A percentile compares a stretch with the other conserved stretches of the same genome.
Conservation (phyloP, 306 rosid species). For the Vachellia pachyceras region DNA sequence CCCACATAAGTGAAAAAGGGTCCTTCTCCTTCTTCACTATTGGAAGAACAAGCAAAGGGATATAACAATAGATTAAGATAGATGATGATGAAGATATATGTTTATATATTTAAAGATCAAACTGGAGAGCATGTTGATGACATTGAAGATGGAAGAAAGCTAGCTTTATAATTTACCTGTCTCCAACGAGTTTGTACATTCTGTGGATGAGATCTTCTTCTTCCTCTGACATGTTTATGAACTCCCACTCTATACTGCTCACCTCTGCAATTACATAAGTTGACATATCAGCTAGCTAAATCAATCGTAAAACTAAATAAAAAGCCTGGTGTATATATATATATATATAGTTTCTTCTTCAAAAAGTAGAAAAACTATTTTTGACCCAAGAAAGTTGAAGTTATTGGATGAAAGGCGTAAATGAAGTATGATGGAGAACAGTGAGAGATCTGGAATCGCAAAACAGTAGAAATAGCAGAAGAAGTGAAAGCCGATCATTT, state of each 20-base stretch:
- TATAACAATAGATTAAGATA: not conserved
- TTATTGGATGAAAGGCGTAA: not conserved
- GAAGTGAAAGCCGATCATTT: not conserved
- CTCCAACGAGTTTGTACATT: not conserved
- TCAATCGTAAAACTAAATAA: no score
- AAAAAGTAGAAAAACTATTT: not conserved
- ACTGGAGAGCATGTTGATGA: not conserved
- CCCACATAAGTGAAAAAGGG: not conserved
- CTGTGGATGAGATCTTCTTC: not conserved
- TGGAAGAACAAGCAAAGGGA: not conserved
- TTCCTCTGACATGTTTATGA: constrained; percentile 1
- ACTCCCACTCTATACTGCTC: constrained; percentile 1
- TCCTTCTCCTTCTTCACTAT: not conserved
- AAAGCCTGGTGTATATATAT: not conserved
- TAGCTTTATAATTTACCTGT: not conserved
- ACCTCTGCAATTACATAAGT: not conserved
- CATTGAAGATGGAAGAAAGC: not conserved
- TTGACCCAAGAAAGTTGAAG: not conserved
- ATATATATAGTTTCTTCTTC: no score
- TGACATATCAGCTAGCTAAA: not conserved
- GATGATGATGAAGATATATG: no score
- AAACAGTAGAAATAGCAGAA: not conserved
- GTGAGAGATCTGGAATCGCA: not conserved
- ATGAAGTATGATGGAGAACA: not conserved
- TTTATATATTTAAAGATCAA: no score